phyloP scores from a whole-genome alignment of 495 filamentous ascomycete genomes.

The Daldinia grandis region DNA sequence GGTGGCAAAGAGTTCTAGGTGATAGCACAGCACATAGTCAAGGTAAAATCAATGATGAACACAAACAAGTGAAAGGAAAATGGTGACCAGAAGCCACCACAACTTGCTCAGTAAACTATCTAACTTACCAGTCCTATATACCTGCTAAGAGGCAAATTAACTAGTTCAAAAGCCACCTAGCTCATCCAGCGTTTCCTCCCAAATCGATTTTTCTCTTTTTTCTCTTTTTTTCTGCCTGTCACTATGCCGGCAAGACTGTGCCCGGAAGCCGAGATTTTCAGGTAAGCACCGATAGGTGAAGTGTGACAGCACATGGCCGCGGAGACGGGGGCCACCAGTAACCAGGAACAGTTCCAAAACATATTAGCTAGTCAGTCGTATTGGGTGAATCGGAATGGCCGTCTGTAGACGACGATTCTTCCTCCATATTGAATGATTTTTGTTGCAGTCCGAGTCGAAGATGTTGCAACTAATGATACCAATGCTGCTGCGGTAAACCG shows the following conservation, averaged over 20 bases:
- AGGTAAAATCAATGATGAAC: not conserved
- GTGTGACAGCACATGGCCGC: not conserved
- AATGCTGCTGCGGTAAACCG: conserved; percentile 46
- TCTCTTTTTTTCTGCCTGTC: not conserved
- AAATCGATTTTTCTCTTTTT: conserved; percentile 18
- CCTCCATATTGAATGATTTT: conserved; percentile 23
- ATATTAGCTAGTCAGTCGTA: not conserved
- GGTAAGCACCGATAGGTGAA: not conserved
- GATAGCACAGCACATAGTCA: not conserved
- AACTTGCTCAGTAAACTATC: conserved; percentile 46
- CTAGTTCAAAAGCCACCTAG: conserved; percentile 40
- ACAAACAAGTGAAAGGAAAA: conserved; percentile 36
- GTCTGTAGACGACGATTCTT: conserved; percentile 11
- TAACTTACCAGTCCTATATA: conserved; percentile 35
- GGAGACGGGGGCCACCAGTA: not conserved
- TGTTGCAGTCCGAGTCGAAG: conserved; percentile 10
- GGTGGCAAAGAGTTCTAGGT: not conserved
- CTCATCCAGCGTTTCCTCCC: conserved; percentile 37
- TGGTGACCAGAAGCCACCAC: conserved; percentile 29
- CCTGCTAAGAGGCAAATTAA: conserved; percentile 9
- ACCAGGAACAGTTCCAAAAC: conserved; percentile 12
- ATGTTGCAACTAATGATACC: conserved; percentile 14
- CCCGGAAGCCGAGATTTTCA: not conserved
- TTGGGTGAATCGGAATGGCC: conserved; percentile 3
- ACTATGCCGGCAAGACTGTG: not conserved